phyloP scores from a whole-genome alignment of 495 filamentous ascomycete species.

The Pseudomonodictys pantanalensis region DNA sequence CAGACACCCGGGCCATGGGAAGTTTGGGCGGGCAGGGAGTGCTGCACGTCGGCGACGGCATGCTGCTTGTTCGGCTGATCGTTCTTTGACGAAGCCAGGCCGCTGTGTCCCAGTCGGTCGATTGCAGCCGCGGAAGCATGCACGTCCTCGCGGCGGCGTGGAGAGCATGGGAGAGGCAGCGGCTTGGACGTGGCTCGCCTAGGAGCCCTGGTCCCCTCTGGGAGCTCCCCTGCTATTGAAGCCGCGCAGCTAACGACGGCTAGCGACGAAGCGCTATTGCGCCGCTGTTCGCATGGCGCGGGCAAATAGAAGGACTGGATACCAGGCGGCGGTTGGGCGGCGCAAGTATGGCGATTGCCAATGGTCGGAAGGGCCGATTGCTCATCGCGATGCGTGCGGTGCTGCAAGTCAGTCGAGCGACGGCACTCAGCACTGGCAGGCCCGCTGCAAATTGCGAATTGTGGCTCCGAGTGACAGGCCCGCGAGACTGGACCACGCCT shows the following conservation, averaged over 20 bases:
- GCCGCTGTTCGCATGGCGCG: no score
- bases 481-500: constrained; percentile 22
- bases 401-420: no score
- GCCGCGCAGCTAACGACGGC: not conserved
- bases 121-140: constrained; percentile 24
- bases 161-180: not conserved
- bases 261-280: not conserved
- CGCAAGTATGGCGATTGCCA: no score
- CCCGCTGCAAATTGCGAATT: constrained; percentile 18
- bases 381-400: constrained; percentile 20
- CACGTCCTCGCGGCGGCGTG: constrained; percentile 15
- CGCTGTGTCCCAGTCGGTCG: constrained; percentile 20
- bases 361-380: constrained; percentile 10
- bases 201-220: constrained; percentile 2
- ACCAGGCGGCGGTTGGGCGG: not conserved
- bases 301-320: no score
- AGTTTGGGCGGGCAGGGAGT: constrained; percentile 26
- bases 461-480: constrained; percentile 34
- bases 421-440: not conserved
- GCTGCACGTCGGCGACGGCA: constrained; percentile 25
- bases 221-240: not conserved
- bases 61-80: constrained; percentile 37
- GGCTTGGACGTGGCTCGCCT: constrained; percentile 2
- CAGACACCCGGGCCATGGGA: constrained; percentile 23
- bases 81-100: constrained; percentile 27